Conservation (phyloP, 441 rosid species). For the Geranium incanum region DNA sequence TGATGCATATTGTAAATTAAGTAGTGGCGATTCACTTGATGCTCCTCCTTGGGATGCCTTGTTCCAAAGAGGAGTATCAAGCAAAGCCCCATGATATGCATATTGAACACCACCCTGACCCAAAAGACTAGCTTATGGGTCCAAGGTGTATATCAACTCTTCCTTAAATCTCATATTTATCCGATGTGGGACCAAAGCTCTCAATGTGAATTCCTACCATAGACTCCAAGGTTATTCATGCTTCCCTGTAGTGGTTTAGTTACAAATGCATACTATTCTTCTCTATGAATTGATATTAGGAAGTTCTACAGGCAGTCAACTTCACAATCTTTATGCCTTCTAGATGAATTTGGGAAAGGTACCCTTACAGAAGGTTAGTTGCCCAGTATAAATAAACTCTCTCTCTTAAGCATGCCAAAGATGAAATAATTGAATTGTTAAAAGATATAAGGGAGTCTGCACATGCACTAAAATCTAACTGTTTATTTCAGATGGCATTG, state of each 20-base stretch:
- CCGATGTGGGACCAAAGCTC: too few species aligned
- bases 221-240: not conserved
- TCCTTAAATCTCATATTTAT: too few species aligned
- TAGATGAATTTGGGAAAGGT: conserved; percentile 99
- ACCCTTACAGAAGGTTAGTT: conserved; percentile 86
- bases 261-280: conserved; percentile 8
- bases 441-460: conserved; percentile 15
- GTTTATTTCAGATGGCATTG: conserved; percentile 69
- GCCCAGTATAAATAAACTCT: not conserved
- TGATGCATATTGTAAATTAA: conserved; percentile 2
- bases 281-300: conserved; percentile 19
- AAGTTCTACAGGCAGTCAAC: conserved; percentile 74
- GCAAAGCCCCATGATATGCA: too few species aligned
- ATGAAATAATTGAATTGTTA: not conserved
- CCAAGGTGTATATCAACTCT: too few species aligned
- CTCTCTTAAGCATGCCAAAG: conserved; percentile 3
- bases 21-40: not conserved
- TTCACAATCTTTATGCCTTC: conserved; percentile 73
- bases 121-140: too few species aligned
- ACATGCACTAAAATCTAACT: conserved; percentile 17
- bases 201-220: not conserved
- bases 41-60: too few species aligned
- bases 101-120: too few species aligned
- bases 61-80: too few species aligned
- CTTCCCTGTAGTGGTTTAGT: not conserved